phyloP scores from a whole-genome alignment of 768 basidiomycete species.

The Agrocybe pediades region DNA sequence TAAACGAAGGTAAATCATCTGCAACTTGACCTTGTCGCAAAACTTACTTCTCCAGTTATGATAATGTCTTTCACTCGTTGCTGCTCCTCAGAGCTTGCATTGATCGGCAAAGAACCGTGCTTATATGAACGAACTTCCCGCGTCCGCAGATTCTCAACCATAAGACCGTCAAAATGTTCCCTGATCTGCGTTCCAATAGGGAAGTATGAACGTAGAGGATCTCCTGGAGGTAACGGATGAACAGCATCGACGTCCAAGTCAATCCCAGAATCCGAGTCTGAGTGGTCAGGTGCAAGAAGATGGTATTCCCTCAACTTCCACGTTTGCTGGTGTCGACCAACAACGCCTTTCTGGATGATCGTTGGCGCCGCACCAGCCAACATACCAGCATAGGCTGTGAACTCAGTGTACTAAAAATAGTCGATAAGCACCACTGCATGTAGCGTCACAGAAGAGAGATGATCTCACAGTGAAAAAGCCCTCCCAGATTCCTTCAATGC shows the following conservation, averaged over 20 bases:
- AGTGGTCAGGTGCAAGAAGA: conserved; percentile 35
- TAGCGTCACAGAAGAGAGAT: background rate
- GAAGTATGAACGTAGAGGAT: conserved; percentile 55
- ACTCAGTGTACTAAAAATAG: conserved; percentile 70
- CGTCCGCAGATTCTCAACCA: conserved; percentile 45
- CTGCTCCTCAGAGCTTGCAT: conserved; percentile 13
- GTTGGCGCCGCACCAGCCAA: conserved; percentile 68
- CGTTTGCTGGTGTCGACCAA: conserved; percentile 86
- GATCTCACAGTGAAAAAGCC: conserved; percentile 69
- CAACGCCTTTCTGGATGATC: conserved; percentile 69
- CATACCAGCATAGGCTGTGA: conserved; percentile 79
- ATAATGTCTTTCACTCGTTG: conserved; percentile 58
- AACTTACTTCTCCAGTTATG: conserved; percentile 69
- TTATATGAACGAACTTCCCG: conserved; percentile 31
- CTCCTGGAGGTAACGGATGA: conserved; percentile 54
- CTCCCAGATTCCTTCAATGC: conserved; percentile 80
- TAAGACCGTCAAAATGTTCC: conserved; percentile 50
- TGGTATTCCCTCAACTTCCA: conserved; percentile 87
- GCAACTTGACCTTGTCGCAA: background rate
- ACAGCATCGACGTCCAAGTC: conserved; percentile 28
- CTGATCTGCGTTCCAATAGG: conserved; percentile 51
- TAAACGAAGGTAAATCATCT: conserved; percentile 1
- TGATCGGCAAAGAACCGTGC: conserved; percentile 19
- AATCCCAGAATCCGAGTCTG: conserved; percentile 32
- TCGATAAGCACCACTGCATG: background rate